Base-by-base conservation (phyloP, 202 grass and related monocot genomes). In the Tripidium arundinaceum region DNA sequence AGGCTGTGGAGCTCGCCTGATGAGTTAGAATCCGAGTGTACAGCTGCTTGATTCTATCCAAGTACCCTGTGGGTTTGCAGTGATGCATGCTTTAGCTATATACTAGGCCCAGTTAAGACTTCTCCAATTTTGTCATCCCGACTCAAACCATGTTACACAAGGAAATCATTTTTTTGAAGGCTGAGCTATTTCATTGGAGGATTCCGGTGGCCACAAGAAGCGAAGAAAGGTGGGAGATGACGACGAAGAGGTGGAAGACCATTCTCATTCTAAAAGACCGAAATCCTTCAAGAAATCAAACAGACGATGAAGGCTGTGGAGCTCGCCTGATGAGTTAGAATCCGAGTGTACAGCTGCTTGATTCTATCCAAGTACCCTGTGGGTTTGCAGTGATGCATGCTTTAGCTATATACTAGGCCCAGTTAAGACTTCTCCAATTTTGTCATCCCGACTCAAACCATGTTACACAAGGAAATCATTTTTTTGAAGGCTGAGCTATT, bases 21-120 rank as follows among this genome's bases (percentile, higher is more conserved):
- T 39, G 65, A 25, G 57, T 33, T 79, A 41, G 59, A 72, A 72
- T 66, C 18, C 14, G 1, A 72, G 80, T 66, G 62, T 84, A 75
- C 65, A 3, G 36, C 47, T 57, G 45, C 36, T 55, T 8, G 24
- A 68, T 22, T 21, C 29, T 31, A 29, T 25, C n/a, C 4, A 8
- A 1, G 15, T 36, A 64, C 7, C 36, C 1, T 22, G 19, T 54
- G 62, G 62, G 9, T 66, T 79, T 21, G 46, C 43, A 66, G 37
- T 82, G 14, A 36, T 71, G 64, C 4, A n/a, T n/a, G n/a, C n/a
- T 71, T 24, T 37, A 31, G 79, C 19, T 41, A 10, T 73, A 21
- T 27, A 57, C 1, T 57, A 79, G 66, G 25, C 12, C 16, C 1
- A 71, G 11, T n/a, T 11, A 13, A 24, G 39, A 71, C 15, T 3